A percentile compares a stretch with the other conserved stretches of the same genome.
These are phyloP conservation scores for Penicillium sp. DNA, from an alignment of 2,329 filamentous ascomycete genomes.

Conservation along the genomic window DNA sequence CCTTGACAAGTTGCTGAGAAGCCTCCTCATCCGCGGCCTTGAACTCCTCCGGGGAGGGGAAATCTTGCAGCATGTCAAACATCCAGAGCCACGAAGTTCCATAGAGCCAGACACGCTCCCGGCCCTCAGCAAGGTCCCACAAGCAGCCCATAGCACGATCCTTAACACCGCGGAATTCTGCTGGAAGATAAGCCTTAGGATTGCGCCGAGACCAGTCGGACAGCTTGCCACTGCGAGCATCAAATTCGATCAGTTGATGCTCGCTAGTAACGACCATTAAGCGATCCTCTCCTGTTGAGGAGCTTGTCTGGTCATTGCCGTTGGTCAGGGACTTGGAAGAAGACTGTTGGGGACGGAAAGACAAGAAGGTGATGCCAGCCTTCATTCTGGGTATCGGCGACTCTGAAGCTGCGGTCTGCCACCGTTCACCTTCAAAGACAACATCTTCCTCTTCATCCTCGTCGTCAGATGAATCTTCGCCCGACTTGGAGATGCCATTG, in stretches of 20 bases:
- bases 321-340: conserved; percentile 45
- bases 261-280: conserved; percentile 66
- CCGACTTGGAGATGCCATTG: conserved; percentile 52
- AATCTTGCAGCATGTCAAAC: conserved; percentile 79
- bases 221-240: conserved; percentile 74
- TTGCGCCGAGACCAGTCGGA: conserved; percentile 87
- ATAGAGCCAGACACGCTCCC: conserved; percentile 81
- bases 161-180: conserved; percentile 71
- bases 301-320: conserved; percentile 36
- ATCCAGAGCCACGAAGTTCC: conserved; percentile 86
- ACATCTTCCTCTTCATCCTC: conserved; percentile 52
- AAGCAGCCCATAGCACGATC: conserved; percentile 82
- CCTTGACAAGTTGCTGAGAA: conserved; percentile 28
- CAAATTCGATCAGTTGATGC: conserved; percentile 75
- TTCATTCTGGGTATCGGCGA: conserved; percentile 70
- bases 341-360: conserved; percentile 60
- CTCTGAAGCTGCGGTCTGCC: conserved; percentile 74
- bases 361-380: conserved; percentile 66
- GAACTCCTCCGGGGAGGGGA: conserved; percentile 50
- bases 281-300: conserved; percentile 53
- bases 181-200: conserved; percentile 72
- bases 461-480: conserved; percentile 54
- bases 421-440: conserved; percentile 65
- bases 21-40: conserved; percentile 31
- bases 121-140: conserved; percentile 68